Base-by-base conservation (phyloP, 140 eudicot genomes). In the Senecio squalidus region DNA sequence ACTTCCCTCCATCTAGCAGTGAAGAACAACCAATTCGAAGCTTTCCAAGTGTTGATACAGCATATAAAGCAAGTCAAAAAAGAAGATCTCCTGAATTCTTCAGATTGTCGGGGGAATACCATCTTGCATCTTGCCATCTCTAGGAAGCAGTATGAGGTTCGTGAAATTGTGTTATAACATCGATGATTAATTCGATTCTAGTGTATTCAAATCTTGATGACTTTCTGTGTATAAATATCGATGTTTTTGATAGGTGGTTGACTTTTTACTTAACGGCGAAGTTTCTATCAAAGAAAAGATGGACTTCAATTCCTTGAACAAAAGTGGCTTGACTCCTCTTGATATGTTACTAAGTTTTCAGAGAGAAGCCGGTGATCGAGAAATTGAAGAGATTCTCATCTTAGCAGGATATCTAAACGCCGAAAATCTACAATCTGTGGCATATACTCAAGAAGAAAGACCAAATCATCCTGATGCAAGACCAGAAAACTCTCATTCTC, bases 1-100 rank as follows among this genome's bases (percentile, higher is more conserved):
- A 80, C 65, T 14, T 65, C 58, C 30, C 67, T 84, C 4, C 93
- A 84, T 67, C 58, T 84, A 0, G 87, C 84, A 4, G 78, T 84
- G 18, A 76, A 71, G 60, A 51, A 64, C 36, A 62, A 56, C 45
- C 87, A 80, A 36, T 71, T 73, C 24, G 70, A 74, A 31, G 68
- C 63, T 30, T 62, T 36, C 9, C 15, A 36, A 36, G 41, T 36
- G 9, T n/a, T 36, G 41, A 36, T 36, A 36, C 67, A 80, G 0
- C 71, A 64, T 65, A 2, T 71, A 1, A 71, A 65, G 65, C 51
- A 62, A 51, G 21, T 38, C 52, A 62, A 62, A n/a, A 80, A 58
- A 38, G 76, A 75, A 62, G 64, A 62, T 23, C 49, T 71, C 1
- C 6, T 80, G 65, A 62, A 67, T 49, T 34, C 0, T 16, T 56